Evolutionary conservation across 2,329 filamentous ascomycete genomes (phyloP).

Genomic region (Sordariomycetes sp.): DNA sequence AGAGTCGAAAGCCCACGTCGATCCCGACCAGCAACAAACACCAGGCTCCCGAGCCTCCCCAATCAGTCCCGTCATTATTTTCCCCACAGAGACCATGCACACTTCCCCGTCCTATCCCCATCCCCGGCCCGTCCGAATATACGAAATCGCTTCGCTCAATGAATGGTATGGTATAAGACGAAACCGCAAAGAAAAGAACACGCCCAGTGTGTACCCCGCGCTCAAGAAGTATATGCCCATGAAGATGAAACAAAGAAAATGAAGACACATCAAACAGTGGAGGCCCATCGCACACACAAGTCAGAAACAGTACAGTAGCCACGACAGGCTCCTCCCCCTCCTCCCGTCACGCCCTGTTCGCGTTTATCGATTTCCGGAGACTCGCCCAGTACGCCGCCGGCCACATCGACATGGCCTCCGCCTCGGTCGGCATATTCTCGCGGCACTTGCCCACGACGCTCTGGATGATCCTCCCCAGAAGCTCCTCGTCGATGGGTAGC

Average conservation of each 20-base stretch:
- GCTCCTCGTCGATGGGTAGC: constrained; percentile 47
- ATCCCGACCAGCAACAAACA: background rate
- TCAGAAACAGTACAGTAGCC: background rate
- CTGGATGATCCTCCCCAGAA: constrained; percentile 48
- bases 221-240: background rate
- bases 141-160: background rate
- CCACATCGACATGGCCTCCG: constrained; percentile 41
- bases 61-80: background rate
- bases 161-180: background rate
- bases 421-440: constrained; percentile 44
- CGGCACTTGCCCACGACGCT: constrained; percentile 46
- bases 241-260: background rate
- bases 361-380: constrained; percentile 33
- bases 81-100: background rate
- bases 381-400: constrained; percentile 49
- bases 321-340: background rate
- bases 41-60: background rate
- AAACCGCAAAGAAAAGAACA: background rate
- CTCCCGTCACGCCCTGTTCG: background rate
- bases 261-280: background rate
- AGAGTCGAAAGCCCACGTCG: background rate
- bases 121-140: background rate
- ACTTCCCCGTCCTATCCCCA: background rate
- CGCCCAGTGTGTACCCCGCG: background rate
- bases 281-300: background rate